Base-by-base conservation (phyloP, 2,329 filamentous ascomycete genomes). In the Arthrobotrys entomopaga region DNA sequence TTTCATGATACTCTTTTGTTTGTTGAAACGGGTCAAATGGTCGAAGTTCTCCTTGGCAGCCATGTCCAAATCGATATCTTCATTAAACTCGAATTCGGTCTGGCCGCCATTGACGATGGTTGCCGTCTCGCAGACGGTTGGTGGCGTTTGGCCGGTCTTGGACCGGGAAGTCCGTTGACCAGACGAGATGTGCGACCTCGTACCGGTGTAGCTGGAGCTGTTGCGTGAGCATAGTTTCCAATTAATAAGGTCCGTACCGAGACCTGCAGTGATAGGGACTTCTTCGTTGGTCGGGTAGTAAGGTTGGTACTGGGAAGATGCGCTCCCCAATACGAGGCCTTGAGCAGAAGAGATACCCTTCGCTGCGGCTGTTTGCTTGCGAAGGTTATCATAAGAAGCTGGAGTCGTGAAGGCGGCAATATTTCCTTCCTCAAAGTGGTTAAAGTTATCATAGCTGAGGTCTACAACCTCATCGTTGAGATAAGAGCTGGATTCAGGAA, bases 31-130 rank as follows among this genome's bases (percentile, higher is more conserved):
- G 11, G 63, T 66, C 26, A 74, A 57, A 74, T 74, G 63, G 63
- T 66, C 63, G 43, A 74, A 74, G 52, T 74, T 67, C 38, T 74
- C 63, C 57, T 74, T 67, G 13, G 63, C 57, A 13, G 63, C 70
- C 48, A 63, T 54, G 26, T 74, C 70, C 70, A 74, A 74, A 58
- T 74, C 70, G 63, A 74, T 74, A 67, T 74, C 69, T 38, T 73
- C 69, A 40, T 56, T 72, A 34, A 57, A 56, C 16, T 73, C 69
- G 38, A 40, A 74, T 24, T 74, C 70, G 16, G 57, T 50, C 15
- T 58, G 56, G 3, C 50, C 63, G 38, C 70, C 70, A 42, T 74
- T 67, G 52, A 74, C 70, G 15, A 74, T 64, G 22, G 70, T 74
- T 10, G 63, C 70, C 19, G 70, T 74, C 19, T 74, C 70, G 63